Base-by-base conservation (phyloP, 306 rosid genomes). In the Malus domestica region DNA sequence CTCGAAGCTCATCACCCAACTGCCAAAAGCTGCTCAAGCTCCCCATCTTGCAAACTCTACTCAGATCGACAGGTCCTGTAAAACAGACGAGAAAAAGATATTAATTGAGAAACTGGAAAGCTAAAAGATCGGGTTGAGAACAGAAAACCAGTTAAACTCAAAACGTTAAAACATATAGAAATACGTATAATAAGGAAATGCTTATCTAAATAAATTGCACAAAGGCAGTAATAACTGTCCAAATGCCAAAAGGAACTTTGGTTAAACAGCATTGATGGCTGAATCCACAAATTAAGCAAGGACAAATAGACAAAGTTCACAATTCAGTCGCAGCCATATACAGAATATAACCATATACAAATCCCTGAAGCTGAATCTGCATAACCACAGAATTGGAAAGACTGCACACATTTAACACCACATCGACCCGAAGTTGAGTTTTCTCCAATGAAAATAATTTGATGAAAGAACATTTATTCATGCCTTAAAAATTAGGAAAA, bases 1-100 rank as follows among this genome's bases (percentile, higher is more conserved):
- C 99, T 6, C 99, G 98, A 68, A 96, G 99, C 82, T 96, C 97
- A 42, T 92, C 98, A 8, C 98, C 98, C 83, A 96, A 80, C 72
- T 96, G 99, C 98, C 98, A 96, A 80, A 89, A 96, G 91, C 97
- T 92, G 69, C 82, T 77, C 84, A 90, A 79, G 86, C 66, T 90
- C 74, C 89, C 99, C 93, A 90, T 90, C 80, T 83, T 74, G 82
- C 82, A 86, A 85, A 85, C 67, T 84, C 89, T 64, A 71, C 71
- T 44, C 77, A 19, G 73, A 72, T 63, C 11, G 29, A 79, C 67
- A 73, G 77, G 20, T 57, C 74, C 74, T 59, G 51, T 73, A 69
- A 60, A 67, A 49, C 20, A 60, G 54, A 46, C n/a, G n/a, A 19
- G 74, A 49, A 61, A 42, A 13, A 46, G 32, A 69, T 19, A 59